Evolutionary conservation across 1,284 basidiomycete genomes (phyloP).

Genomic region (Ganoderma multipileum): DNA sequence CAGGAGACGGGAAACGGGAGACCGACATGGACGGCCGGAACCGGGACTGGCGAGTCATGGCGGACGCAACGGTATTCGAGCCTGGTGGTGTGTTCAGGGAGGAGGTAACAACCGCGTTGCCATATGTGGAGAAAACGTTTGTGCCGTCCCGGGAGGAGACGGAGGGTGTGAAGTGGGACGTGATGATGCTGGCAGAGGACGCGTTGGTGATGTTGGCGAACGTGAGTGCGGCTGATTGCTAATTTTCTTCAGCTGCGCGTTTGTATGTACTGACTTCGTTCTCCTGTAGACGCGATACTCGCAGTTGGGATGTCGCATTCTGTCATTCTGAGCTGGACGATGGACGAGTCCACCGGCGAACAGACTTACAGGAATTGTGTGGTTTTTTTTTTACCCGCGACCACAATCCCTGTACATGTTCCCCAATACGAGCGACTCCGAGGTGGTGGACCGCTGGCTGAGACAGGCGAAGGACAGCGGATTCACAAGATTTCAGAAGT

Average conservation of each 20-base stretch:
- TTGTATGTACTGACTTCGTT: not conserved
- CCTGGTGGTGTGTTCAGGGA: constrained; percentile 42
- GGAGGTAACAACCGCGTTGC: constrained; percentile 51
- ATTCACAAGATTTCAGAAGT: too few relatives aligned
- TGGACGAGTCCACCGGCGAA: too few relatives aligned
- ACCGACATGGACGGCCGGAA: not conserved
- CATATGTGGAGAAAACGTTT: constrained; percentile 45
- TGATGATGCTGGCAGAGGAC: constrained; percentile 63
- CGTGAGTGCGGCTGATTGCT: constrained; percentile 43
- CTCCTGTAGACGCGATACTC: constrained; percentile 24
- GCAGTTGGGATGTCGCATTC: constrained; percentile 41
- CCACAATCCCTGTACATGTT: too few relatives aligned
- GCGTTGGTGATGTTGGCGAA: constrained; percentile 53
- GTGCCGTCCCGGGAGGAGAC: constrained; percentile 20
- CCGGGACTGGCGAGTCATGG: constrained; percentile 9
- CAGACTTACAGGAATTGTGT: too few relatives aligned
- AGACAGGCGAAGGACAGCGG: too few relatives aligned
- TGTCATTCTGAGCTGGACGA: constrained; percentile 44
- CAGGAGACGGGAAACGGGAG: not conserved
- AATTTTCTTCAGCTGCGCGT: not conserved
- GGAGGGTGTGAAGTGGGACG: constrained; percentile 33
- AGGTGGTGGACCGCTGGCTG: too few relatives aligned
- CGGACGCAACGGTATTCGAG: constrained; percentile 28
- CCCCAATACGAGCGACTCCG: too few relatives aligned
- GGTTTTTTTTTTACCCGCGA: too few relatives aligned